Percentiles rank a stretch among this genome's conserved stretches.
Conservation (phyloP, 2,329 filamentous ascomycete genomes). For the Torrubiella hemipterigena region DNA sequence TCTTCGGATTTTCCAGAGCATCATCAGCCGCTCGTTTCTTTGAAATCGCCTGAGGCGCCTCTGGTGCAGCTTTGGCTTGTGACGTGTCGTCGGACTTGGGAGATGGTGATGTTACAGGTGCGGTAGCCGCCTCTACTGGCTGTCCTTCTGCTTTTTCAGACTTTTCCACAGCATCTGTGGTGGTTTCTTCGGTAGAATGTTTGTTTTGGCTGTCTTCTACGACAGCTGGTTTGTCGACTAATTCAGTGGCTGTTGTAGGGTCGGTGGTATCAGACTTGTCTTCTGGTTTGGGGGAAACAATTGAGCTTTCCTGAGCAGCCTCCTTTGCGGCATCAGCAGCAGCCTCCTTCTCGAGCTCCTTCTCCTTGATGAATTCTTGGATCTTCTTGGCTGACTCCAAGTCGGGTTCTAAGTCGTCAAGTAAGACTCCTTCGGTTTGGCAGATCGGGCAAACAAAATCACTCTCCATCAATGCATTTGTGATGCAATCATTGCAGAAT, state of each 20-base stretch:
- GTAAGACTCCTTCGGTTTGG: slow-evolving; percentile 78
- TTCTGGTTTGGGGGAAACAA: too few relatives aligned
- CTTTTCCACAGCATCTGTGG: slow-evolving; percentile 4
- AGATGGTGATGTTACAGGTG: slow-evolving; percentile 23
- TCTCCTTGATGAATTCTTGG: slow-evolving; percentile 56
- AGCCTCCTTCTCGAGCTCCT: slow-evolving; percentile 35
- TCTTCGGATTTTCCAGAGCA: slow-evolving; percentile 48
- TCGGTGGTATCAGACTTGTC: slow-evolving; percentile 16
- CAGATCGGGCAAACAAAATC: slow-evolving; percentile 94
- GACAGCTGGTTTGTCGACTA: not conserved
- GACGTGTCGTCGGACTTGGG: slow-evolving; percentile 8
- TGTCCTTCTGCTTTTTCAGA: slow-evolving; percentile 9
- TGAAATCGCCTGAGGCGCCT: slow-evolving; percentile 23
- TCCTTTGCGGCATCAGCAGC: slow-evolving; percentile 20
- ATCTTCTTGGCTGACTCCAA: slow-evolving; percentile 69
- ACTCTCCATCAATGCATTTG: slow-evolving; percentile 95
- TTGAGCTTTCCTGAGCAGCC: slow-evolving; percentile 24
- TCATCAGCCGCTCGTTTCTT: slow-evolving; percentile 82
- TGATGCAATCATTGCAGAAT: slow-evolving; percentile 99
- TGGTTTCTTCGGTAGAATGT: slow-evolving; percentile 2
- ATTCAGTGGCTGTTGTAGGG: not conserved
- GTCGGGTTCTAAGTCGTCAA: slow-evolving; percentile 81
- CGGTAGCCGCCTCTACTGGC: too few relatives aligned
- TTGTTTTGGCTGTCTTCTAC: not conserved
- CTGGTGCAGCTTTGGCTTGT: slow-evolving; percentile 19